Base-by-base conservation (phyloP, 768 basidiomycete genomes). In the Sporobolomyces phaffii region DNA sequence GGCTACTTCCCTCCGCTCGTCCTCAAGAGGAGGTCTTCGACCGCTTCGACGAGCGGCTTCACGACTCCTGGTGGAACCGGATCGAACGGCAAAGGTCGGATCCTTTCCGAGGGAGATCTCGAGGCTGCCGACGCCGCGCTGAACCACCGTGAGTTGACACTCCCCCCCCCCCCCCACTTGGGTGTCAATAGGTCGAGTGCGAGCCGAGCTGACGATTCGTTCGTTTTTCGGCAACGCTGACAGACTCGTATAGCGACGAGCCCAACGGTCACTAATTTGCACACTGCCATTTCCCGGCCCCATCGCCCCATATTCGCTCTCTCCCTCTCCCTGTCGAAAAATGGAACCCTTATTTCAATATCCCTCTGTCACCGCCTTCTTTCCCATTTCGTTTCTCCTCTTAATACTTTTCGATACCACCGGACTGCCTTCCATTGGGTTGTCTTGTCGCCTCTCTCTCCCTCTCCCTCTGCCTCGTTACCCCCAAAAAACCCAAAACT, bases 121-220 rank as follows among this genome's bases (percentile, higher is more conserved):
- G 83, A 82, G 75, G 84, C 84, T 78, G 94, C 93, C 5, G 92
- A 98, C 73, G 89, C 86, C 14, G 92, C 90, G 3, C 82, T 98
- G 56, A 79, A 75, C 71, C 68, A 68, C 60, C 75, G 65, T 71
- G 18, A 41, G 17, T n/a, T n/a, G n/a, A n/a, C n/a, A n/a, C n/a
- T n/a, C n/a, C n/a, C n/a, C n/a, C n/a, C n/a, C n/a, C n/a, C n/a
- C n/a, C n/a, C n/a, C n/a, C n/a, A n/a, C n/a, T n/a, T n/a, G n/a
- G n/a, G n/a, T 41, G 36, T 18, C 5, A 7, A 31, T n/a, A 33
- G 13, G 40, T 56, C 38, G 33, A 11, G 13, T 17, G 34, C 38
- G 6, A 10, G 38, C 43, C 38, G 8, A 15, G 38, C 38, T 28
- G 28, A 26, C 13, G 10, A 28, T 49, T 11, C 24, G 11, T 45